Evolutionary conservation across 2,329 filamentous ascomycete species (phyloP).

Genomic region (Allantophomopsis cytisporea): DNA sequence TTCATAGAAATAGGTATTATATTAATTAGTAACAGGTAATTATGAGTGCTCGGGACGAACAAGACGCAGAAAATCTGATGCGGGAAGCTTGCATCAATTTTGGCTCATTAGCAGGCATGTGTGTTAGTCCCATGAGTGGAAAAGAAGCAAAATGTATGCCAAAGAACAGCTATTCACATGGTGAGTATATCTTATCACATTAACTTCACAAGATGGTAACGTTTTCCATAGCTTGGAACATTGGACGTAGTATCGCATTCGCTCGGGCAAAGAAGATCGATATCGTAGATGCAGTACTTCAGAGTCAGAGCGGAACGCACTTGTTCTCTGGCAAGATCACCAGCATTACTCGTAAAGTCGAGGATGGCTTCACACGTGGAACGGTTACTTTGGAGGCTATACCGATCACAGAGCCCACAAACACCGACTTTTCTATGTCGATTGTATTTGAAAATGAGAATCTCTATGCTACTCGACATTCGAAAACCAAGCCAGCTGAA

Average conservation of each 20-base stretch:
- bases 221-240: slow-evolving; percentile 21
- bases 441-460: slow-evolving; percentile 29
- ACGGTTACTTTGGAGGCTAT: slow-evolving; percentile 20
- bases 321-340: slow-evolving; percentile 26
- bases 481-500: slow-evolving; percentile 14
- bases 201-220: slow-evolving; percentile 11
- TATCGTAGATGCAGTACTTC: slow-evolving; percentile 14
- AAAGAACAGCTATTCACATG: slow-evolving; percentile 19
- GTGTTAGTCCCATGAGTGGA: slow-evolving; percentile 19
- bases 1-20: neutral
- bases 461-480: slow-evolving; percentile 20
- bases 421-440: slow-evolving; percentile 18
- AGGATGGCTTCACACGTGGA: slow-evolving; percentile 27
- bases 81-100: slow-evolving; percentile 23
- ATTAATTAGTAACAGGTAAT: neutral
- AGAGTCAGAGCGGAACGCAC: slow-evolving; percentile 19
- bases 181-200: slow-evolving; percentile 19
- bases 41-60: slow-evolving; percentile 20
- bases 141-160: too few relatives aligned
- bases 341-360: slow-evolving; percentile 23
- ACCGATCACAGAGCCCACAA: slow-evolving; percentile 2
- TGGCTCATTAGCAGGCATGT: slow-evolving; percentile 20
- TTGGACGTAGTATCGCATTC: slow-evolving; percentile 18
- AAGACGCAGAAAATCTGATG: slow-evolving; percentile 21
- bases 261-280: slow-evolving; percentile 16